These are phyloP conservation scores for Carex parvula DNA, from an alignment of 176 grass and related monocot genomes.

Conservation along the genomic window DNA sequence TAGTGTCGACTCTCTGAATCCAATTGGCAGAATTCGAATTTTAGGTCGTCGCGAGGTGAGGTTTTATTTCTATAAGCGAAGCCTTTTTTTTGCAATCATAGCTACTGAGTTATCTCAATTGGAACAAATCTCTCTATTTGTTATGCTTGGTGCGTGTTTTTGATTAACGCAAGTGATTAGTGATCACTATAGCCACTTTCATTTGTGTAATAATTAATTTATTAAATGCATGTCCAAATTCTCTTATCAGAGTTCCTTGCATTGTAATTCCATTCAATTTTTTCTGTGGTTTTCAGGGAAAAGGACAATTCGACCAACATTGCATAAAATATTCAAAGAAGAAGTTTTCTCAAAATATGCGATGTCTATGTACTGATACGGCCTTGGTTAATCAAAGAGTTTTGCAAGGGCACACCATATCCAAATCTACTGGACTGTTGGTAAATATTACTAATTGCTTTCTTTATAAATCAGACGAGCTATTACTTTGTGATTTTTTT, in stretches of 20 bases:
- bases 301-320: not conserved
- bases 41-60: not conserved
- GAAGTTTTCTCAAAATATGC: slow-evolving; percentile 27
- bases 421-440: slow-evolving; percentile 56
- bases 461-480: not conserved
- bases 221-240: not conserved
- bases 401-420: slow-evolving; percentile 33
- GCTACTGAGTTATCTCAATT: not conserved
- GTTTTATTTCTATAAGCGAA: not conserved
- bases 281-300: slow-evolving; percentile 41
- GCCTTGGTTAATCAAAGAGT: slow-evolving; percentile 46
- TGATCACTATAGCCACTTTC: not conserved
- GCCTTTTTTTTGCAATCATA: not conserved
- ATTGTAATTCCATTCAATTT: not conserved
- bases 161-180: not conserved
- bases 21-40: not conserved
- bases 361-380: slow-evolving; percentile 46
- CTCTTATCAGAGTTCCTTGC: not conserved
- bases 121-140: not conserved
- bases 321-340: slow-evolving; percentile 28
- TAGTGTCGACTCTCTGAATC: not conserved
- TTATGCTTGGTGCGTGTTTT: not conserved
- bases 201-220: not conserved
- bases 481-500: not conserved
- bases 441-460: slow-evolving; percentile 31